Conservation (phyloP, 108 stramenopile genomes). For the Skeletonema tropicum region DNA sequence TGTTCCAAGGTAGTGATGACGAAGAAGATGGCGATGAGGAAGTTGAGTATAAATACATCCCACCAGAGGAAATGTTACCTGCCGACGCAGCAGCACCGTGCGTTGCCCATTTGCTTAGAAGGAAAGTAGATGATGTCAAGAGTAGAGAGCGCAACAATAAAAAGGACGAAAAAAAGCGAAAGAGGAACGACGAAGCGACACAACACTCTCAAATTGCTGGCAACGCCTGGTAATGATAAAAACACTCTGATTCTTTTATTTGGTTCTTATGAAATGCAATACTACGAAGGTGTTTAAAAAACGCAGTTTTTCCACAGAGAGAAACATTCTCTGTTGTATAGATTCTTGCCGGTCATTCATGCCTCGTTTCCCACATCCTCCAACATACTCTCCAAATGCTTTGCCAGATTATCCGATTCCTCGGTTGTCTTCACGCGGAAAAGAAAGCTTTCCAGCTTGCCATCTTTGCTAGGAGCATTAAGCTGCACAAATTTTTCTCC, state of each 20-base stretch:
- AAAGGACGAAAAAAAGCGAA: conserved; percentile 9
- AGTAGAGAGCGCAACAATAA: background rate
- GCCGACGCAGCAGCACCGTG: conserved; percentile 60
- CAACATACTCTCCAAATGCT: conserved; percentile 30
- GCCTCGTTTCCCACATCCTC: background rate
- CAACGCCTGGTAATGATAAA: conserved; percentile 28
- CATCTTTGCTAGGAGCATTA: conserved; percentile 26
- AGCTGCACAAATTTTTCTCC: conserved; percentile 50
- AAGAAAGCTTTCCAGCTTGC: conserved; percentile 28
- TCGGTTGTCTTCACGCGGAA: conserved; percentile 40
- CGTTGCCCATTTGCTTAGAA: conserved; percentile 46
- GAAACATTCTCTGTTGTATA: background rate
- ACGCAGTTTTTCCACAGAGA: background rate
- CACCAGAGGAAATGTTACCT: conserved; percentile 73
- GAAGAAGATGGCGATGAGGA: conserved; percentile 57
- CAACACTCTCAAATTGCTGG: conserved; percentile 18
- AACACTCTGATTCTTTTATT: background rate
- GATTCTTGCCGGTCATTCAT: background rate
- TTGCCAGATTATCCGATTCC: conserved; percentile 37
- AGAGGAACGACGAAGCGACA: conserved; percentile 3
- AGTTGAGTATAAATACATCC: conserved; percentile 76
- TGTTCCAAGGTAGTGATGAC: conserved; percentile 66
- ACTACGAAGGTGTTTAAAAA: background rate
- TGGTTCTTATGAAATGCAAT: background rate
- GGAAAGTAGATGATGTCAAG: background rate